Conservation (phyloP, 148 eudicot genomes). For the Agrostemma githago region DNA sequence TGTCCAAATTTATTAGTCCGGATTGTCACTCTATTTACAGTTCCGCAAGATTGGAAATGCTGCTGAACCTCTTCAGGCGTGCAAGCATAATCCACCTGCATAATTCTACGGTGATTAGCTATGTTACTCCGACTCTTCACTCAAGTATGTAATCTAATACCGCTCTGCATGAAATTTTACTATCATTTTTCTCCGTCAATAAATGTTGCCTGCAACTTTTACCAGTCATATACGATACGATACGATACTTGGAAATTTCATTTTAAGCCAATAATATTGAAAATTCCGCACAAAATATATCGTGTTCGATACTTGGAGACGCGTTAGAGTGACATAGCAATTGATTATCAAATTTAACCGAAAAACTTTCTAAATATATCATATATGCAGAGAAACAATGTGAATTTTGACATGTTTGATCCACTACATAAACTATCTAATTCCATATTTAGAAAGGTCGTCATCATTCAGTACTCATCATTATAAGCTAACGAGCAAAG, state of each 20-base stretch:
- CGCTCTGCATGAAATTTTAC: too few relatives aligned
- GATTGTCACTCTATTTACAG: conserved; percentile 81
- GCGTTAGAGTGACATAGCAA: background rate
- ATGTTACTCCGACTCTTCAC: too few relatives aligned
- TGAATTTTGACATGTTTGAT: background rate
- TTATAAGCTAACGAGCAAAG: background rate
- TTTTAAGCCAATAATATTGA: too few relatives aligned
- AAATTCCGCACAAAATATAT: too few relatives aligned
- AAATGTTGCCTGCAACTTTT: too few relatives aligned
- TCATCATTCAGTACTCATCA: background rate
- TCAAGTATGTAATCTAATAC: too few relatives aligned
- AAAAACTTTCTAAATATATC: background rate
- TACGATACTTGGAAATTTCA: too few relatives aligned
- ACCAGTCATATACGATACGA: too few relatives aligned
- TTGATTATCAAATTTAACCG: background rate
- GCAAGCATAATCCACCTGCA: conserved; percentile 86
- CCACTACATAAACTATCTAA: background rate
- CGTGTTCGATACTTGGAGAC: too few relatives aligned
- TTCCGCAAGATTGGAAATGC: conserved; percentile 88
- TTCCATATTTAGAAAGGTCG: background rate
- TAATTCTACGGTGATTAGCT: background rate
- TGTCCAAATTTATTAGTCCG: conserved; percentile 74
- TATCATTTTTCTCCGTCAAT: too few relatives aligned
- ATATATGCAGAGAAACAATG: background rate
- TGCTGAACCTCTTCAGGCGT: conserved; percentile 95